phyloP scores from a whole-genome alignment of 768 basidiomycete genomes.

The Lactarius psammicola region DNA sequence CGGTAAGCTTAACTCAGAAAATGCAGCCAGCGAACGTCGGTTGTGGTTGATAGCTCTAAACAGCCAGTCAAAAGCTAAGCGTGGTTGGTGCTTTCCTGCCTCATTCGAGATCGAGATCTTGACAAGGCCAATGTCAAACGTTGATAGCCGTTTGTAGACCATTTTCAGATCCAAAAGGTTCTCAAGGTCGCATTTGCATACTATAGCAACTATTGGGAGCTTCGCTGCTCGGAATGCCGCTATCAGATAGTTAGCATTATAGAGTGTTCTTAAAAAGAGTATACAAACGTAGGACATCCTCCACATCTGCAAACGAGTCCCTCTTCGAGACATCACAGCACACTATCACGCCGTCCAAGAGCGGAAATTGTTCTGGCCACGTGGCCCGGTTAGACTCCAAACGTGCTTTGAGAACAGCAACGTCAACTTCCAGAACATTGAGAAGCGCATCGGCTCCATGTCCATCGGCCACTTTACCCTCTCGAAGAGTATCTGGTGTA shows the following conservation, averaged over 20 bases:
- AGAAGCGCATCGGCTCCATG: slow-evolving; percentile 28
- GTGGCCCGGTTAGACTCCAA: slow-evolving; percentile 32
- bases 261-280: slow-evolving; percentile 2
- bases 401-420: slow-evolving; percentile 36
- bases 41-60: slow-evolving; percentile 53
- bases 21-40: slow-evolving; percentile 17
- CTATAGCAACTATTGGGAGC: slow-evolving; percentile 71
- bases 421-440: slow-evolving; percentile 37
- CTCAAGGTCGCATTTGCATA: slow-evolving; percentile 80
- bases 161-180: slow-evolving; percentile 55
- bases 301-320: slow-evolving; percentile 63
- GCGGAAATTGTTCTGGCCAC: slow-evolving; percentile 57
- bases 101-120: slow-evolving; percentile 62
- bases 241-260: slow-evolving; percentile 35
- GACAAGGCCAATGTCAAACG: slow-evolving; percentile 75
- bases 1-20: neutral
- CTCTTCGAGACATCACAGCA: slow-evolving; percentile 77
- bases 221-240: slow-evolving; percentile 57
- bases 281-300: slow-evolving; percentile 69
- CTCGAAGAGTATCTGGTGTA: slow-evolving; percentile 40
- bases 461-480: slow-evolving; percentile 36
- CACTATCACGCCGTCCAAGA: slow-evolving; percentile 74
- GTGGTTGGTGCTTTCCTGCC: slow-evolving; percentile 67
- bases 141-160: slow-evolving; percentile 49
- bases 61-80: slow-evolving; percentile 71